phyloP scores from a whole-genome alignment of 1,284 basidiomycete genomes.

The Ganoderma meredithae region DNA sequence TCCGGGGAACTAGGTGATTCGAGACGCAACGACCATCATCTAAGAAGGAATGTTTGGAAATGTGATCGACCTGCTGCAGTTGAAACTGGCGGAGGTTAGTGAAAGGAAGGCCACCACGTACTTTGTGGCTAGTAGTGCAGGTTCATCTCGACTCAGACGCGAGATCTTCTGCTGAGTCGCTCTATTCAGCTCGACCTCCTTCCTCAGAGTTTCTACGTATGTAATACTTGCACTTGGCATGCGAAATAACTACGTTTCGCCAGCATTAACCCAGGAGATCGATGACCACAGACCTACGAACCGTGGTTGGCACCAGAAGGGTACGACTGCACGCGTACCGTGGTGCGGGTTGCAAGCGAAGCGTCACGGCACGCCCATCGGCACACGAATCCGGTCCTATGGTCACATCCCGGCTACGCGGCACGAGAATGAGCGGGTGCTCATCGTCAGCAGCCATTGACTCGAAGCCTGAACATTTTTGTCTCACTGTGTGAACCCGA shows the following conservation, averaged over 20 bases:
- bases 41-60: background rate
- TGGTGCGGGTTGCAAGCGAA: slow-evolving; percentile 4
- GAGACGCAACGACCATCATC: background rate
- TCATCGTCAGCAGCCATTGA: slow-evolving; percentile 18
- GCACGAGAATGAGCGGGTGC: slow-evolving; percentile 15
- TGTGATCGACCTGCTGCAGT: background rate
- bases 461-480: slow-evolving; percentile 4
- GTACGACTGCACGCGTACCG: slow-evolving; percentile 13
- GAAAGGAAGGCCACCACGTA: too few species aligned
- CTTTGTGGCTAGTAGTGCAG: background rate
- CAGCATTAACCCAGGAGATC: too few species aligned
- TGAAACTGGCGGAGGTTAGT: background rate
- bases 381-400: slow-evolving; percentile 11
- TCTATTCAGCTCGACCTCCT: too few species aligned
- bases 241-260: too few species aligned
- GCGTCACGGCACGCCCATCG: slow-evolving; percentile 10
- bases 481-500: slow-evolving; percentile 21
- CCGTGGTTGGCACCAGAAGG: too few species aligned
- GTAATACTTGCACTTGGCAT: too few species aligned
- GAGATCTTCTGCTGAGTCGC: too few species aligned
- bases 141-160: too few species aligned
- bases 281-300: too few species aligned
- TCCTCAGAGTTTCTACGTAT: too few species aligned
- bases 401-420: slow-evolving; percentile 22
- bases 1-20: background rate